Evolutionary conservation across 2,329 filamentous ascomycete species (phyloP).

Genomic region (Venturia nashicola): DNA sequence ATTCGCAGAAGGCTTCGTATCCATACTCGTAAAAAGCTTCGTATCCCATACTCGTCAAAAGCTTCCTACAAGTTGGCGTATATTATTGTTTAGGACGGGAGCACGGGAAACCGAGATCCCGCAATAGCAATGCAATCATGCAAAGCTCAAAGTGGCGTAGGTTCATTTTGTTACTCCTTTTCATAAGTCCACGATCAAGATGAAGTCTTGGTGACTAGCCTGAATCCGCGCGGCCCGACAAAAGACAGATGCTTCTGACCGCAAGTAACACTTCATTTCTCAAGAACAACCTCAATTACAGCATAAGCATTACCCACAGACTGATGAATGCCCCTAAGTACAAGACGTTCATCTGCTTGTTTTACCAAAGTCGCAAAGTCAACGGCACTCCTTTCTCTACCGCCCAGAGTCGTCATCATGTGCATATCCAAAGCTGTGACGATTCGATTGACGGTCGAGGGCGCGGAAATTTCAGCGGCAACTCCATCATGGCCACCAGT

Average conservation of each 20-base stretch:
- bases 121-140: no score
- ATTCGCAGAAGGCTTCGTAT: no score
- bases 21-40: no score
- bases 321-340: conserved; percentile 1
- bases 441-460: neutral
- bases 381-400: conserved; percentile 9
- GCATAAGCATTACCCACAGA: conserved; percentile 5
- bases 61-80: no score
- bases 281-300: conserved; percentile 8
- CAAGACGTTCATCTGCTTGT: conserved; percentile 6
- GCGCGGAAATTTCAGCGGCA: conserved; percentile 11
- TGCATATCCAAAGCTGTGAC: conserved; percentile 11
- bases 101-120: no score
- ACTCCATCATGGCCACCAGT: conserved; percentile 13
- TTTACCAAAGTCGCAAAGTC: conserved; percentile 11
- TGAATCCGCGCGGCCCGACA: no score
- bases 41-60: no score
- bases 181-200: no score
- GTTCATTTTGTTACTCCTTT: no score
- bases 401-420: conserved; percentile 8
- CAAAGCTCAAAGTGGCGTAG: no score
- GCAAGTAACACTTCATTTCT: neutral
- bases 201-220: no score
- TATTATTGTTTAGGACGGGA: no score
- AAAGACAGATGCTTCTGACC: neutral